phyloP scores from a whole-genome alignment of 768 basidiomycete genomes.

The Filobasidium floriforme region DNA sequence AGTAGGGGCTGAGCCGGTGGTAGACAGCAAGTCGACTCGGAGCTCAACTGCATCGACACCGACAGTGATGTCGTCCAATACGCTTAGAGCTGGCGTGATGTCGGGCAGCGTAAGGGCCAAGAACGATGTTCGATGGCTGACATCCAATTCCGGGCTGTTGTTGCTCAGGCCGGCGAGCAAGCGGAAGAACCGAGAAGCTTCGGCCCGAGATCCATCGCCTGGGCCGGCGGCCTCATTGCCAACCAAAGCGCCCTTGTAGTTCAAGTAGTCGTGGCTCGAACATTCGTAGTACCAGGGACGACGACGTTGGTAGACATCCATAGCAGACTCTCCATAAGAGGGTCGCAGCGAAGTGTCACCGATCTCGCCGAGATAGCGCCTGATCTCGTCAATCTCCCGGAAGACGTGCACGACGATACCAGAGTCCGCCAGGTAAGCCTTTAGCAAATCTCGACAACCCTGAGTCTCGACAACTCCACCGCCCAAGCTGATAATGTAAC shows the following conservation, averaged over 20 bases:
- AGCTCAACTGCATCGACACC: constrained; percentile 90
- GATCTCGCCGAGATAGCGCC: constrained; percentile 60
- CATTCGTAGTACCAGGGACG: constrained; percentile 81
- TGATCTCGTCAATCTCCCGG: constrained; percentile 70
- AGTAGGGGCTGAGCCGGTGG: constrained; percentile 46
- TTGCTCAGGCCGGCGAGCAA: constrained; percentile 68
- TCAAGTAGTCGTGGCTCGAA: constrained; percentile 73
- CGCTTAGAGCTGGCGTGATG: constrained; percentile 58
- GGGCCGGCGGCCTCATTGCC: constrained; percentile 15
- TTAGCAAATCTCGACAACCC: constrained; percentile 63
- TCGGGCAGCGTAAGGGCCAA: constrained; percentile 88
- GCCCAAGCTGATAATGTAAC: constrained; percentile 78
- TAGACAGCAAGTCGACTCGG: constrained; percentile 78
- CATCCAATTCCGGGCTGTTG: constrained; percentile 49
- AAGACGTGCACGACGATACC: constrained; percentile 79
- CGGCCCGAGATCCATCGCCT: constrained; percentile 47
- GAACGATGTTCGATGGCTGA: constrained; percentile 73
- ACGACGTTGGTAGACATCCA: constrained; percentile 74
- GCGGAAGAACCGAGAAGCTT: constrained; percentile 76
- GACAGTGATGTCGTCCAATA: constrained; percentile 64
- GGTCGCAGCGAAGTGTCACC: constrained; percentile 64
- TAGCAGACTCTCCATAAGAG: constrained; percentile 75
- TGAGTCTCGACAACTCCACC: constrained; percentile 89
- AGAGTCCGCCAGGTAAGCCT: constrained; percentile 54
- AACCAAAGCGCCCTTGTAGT: constrained; percentile 51